phyloP scores from a whole-genome alignment of 2,329 filamentous ascomycete species.

The Ascochyta lentis region DNA sequence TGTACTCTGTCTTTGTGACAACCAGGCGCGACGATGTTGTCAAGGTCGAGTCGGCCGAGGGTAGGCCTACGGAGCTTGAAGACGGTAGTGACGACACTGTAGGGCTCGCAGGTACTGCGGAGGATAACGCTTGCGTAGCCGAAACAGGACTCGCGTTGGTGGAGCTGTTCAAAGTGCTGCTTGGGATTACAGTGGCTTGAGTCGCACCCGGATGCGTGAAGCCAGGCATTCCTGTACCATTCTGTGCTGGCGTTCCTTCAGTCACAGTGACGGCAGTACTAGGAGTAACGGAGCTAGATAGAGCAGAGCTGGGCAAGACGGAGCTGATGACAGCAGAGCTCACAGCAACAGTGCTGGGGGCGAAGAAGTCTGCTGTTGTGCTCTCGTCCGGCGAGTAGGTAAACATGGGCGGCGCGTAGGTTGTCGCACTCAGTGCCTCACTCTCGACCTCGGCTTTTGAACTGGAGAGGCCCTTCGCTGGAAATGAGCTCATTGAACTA shows the following conservation, averaged over 20 bases:
- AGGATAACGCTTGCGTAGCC: slow-evolving; percentile 1
- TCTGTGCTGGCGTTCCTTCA: slow-evolving; percentile 12
- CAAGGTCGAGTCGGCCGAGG: slow-evolving; percentile 15
- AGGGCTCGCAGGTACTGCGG: slow-evolving; percentile 3
- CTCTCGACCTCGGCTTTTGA: slow-evolving; percentile 25
- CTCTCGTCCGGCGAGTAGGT: slow-evolving; percentile 35
- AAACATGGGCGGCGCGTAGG: slow-evolving; percentile 27
- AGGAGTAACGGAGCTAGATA: background rate
- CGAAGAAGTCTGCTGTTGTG: slow-evolving; percentile 13
- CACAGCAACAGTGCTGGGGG: slow-evolving; percentile 10
- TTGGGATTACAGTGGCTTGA: slow-evolving; percentile 6
- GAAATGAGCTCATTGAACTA: slow-evolving; percentile 4
- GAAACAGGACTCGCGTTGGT: background rate
- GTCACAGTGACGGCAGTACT: slow-evolving; percentile 4
- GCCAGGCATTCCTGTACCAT: slow-evolving; percentile 29
- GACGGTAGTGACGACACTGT: background rate
- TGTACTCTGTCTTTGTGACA: slow-evolving; percentile 40
- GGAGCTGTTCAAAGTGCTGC: background rate
- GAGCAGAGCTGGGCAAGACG: background rate
- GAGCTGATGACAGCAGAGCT: slow-evolving; percentile 1
- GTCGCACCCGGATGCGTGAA: slow-evolving; percentile 26
- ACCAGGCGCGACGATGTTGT: slow-evolving; percentile 20
- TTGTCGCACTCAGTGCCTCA: slow-evolving; percentile 20
- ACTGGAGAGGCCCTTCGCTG: slow-evolving; percentile 19
- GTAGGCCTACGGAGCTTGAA: slow-evolving; percentile 4